Percentiles rank a stretch among this genome's conserved stretches.
These are phyloP conservation scores for Viola odorata DNA, from an alignment of 345 rosid genomes.

Conservation along the genomic window DNA sequence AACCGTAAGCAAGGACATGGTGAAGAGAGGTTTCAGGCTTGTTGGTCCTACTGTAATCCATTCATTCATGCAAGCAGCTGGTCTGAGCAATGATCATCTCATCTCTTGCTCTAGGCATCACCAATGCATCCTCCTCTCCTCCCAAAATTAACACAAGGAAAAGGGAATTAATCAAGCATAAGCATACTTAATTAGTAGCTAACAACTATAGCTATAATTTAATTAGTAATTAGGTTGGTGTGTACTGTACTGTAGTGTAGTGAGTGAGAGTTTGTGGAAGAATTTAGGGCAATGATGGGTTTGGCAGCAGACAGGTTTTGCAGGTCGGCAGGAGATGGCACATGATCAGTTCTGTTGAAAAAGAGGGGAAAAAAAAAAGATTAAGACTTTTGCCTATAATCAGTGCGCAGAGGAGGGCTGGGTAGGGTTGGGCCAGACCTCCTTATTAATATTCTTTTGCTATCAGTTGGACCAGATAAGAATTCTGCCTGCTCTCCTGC, in stretches of 20 bases:
- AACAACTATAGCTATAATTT: too few relatives aligned
- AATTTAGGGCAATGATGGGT: too few relatives aligned
- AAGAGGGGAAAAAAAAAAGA: too few relatives aligned
- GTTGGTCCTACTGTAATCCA: conserved; percentile 63
- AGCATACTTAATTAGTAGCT: too few relatives aligned
- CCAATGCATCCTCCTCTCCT: conserved; percentile 31
- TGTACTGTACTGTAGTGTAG: too few relatives aligned
- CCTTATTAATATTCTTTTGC: background rate
- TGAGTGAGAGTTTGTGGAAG: too few relatives aligned
- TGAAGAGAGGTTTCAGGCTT: conserved; percentile 51
- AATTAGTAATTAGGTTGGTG: too few relatives aligned
- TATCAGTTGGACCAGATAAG: background rate
- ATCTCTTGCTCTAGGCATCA: conserved; percentile 58
- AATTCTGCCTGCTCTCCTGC: background rate
- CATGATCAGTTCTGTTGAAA: background rate
- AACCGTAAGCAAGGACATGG: conserved; percentile 64
- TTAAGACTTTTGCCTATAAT: background rate
- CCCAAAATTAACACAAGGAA: background rate
- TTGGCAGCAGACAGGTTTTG: too few relatives aligned
- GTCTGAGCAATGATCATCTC: conserved; percentile 56
- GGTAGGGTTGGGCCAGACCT: background rate
- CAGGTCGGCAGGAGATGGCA: conserved; percentile 14
- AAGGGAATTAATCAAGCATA: too few relatives aligned
- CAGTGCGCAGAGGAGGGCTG: background rate
- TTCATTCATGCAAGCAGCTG: conserved; percentile 70